Evolutionary conservation across 306 rosid species (phyloP).

Genomic region (Vachellia pachyceras): DNA sequence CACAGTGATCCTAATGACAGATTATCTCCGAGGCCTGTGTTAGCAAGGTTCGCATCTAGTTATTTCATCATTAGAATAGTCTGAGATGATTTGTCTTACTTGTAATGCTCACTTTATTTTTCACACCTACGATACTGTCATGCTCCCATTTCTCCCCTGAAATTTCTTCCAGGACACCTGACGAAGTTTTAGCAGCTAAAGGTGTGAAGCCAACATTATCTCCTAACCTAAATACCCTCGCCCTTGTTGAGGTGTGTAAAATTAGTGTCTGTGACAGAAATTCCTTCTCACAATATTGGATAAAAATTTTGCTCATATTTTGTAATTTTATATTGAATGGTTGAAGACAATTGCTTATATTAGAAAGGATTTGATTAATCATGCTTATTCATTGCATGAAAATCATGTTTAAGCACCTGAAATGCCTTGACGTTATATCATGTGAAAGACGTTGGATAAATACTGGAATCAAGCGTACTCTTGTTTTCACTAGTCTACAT

Average conservation of each 20-base stretch:
- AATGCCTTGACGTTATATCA: constrained; percentile 2
- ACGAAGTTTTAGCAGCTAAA: constrained; percentile 93
- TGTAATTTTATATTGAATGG: background rate
- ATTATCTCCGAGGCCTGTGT: constrained; percentile 79
- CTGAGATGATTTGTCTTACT: constrained; percentile 14
- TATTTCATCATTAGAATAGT: constrained; percentile 20
- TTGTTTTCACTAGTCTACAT: background rate
- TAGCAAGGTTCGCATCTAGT: constrained; percentile 77
- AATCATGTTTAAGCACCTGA: background rate
- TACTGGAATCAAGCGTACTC: background rate
- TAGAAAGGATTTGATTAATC: constrained; percentile 4
- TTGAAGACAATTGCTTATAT: background rate
- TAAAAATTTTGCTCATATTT: constrained; percentile 12
- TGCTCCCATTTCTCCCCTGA: constrained; percentile 1
- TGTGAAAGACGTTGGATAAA: constrained; percentile 4
- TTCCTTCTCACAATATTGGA: constrained; percentile 11
- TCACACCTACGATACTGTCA: background rate
- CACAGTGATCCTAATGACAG: constrained; percentile 93
- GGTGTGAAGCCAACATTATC: constrained; percentile 98
- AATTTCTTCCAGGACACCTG: constrained; percentile 77
- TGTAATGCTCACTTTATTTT: background rate
- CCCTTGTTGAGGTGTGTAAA: constrained; percentile 84
- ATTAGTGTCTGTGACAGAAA: constrained; percentile 33
- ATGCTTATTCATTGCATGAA: background rate
- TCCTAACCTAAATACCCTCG: constrained; percentile 92